Percentiles rank a stretch among this genome's conserved stretches.
Evolutionary conservation across 208 protist species (phyloP).

Genomic region (Herpetomonas samuelpessoai): DNA sequence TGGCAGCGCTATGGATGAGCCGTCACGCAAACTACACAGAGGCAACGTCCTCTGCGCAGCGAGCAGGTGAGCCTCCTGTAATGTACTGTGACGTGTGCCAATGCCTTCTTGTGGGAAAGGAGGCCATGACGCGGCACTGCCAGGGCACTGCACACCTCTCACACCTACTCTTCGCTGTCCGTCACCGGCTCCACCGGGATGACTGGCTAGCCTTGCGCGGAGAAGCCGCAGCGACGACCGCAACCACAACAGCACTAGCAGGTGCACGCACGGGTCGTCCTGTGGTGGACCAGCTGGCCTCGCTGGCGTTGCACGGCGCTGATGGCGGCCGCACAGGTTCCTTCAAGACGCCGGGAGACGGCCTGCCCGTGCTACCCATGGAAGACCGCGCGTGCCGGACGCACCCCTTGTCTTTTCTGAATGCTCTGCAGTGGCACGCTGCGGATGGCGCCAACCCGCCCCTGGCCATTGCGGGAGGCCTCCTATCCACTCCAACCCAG

Average conservation of each 20-base stretch:
- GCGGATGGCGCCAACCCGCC: slow-evolving; percentile 15
- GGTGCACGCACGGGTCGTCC: neutral
- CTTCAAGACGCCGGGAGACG: too few species aligned
- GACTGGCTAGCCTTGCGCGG: slow-evolving; percentile 12
- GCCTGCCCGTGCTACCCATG: slow-evolving; percentile 18
- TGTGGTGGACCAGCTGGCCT: neutral
- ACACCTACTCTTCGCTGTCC: slow-evolving; percentile 45
- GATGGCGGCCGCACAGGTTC: too few species aligned
- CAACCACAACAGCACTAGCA: slow-evolving; percentile 15
- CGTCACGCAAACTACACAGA: neutral
- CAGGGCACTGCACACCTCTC: slow-evolving; percentile 35
- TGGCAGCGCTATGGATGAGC: slow-evolving; percentile 1
- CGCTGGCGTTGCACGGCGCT: slow-evolving; percentile 8
- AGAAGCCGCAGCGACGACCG: too few species aligned
- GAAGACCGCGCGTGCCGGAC: slow-evolving; percentile 32
- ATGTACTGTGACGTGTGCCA: slow-evolving; percentile 64
- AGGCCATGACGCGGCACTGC: slow-evolving; percentile 33
- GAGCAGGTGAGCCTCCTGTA: too few species aligned
- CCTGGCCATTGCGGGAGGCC: slow-evolving; percentile 58
- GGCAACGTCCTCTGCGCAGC: neutral
- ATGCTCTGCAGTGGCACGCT: slow-evolving; percentile 60
- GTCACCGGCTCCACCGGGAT: slow-evolving; percentile 13
- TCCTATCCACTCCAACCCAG: slow-evolving; percentile 17
- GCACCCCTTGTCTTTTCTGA: slow-evolving; percentile 55
- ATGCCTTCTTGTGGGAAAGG: slow-evolving; percentile 14